Conservation (phyloP, 192 early-diverging fungal species). For the Chytriomyces hyalinus region DNA sequence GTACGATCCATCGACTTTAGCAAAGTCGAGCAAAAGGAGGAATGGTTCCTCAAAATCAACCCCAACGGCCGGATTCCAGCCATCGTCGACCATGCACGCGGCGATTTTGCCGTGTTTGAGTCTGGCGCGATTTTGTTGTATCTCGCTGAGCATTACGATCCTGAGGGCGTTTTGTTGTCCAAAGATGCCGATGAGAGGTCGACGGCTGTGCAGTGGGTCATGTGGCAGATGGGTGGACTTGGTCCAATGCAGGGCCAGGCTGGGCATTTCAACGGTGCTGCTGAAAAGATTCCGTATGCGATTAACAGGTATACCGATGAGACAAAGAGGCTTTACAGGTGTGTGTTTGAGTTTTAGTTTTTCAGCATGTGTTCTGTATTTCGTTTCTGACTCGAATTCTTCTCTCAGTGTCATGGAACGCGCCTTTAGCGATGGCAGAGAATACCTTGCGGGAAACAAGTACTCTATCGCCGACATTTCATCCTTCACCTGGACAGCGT, state of each 20-base stretch:
- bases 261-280: conserved; percentile 56
- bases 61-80: conserved; percentile 62
- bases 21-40: conserved; percentile 54
- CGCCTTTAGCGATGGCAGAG: conserved; percentile 13
- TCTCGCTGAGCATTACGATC: conserved; percentile 61
- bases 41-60: conserved; percentile 35
- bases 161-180: conserved; percentile 49
- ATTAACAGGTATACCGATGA: conserved; percentile 60
- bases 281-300: conserved; percentile 60
- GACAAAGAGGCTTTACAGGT: conserved; percentile 51
- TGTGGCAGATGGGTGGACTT: conserved; percentile 55
- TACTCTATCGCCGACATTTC: conserved; percentile 61
- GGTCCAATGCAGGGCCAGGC: conserved; percentile 54
- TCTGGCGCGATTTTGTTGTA: conserved; percentile 64
- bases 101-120: conserved; percentile 64
- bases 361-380: no score
- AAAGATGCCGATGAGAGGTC: conserved; percentile 46
- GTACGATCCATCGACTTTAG: conserved; percentile 41
- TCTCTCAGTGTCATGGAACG: conserved; percentile 34
- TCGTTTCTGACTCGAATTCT: background rate
- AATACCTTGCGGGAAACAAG: conserved; percentile 38
- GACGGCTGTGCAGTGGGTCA: conserved; percentile 59
- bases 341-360: no score
- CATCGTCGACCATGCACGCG: conserved; percentile 56
- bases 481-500: conserved; percentile 50